Base-by-base conservation (phyloP, 306 rosid species). In the Castanea crenata region DNA sequence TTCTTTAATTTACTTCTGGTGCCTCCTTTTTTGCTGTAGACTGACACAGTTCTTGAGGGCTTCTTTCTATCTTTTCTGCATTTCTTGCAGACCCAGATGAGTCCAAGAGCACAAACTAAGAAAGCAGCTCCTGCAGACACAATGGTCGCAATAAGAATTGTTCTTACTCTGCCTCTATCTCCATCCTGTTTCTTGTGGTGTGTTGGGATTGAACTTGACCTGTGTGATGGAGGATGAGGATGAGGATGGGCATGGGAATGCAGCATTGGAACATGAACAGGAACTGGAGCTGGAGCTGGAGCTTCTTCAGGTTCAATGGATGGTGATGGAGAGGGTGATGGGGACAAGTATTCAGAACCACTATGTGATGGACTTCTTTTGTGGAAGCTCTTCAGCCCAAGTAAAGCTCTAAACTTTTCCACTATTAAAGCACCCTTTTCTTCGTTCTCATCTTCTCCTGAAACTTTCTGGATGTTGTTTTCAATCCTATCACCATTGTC, bases 331-430 rank as follows among this genome's bases (percentile, higher is more conserved):
- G 97, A 84, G 71, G 97, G 98, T 35, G 93, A 87, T 12, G 96
- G 92, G 0, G 93, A 78, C 49, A 85, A 84, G 76, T 69, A 38
- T 27, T 63, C 85, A 61, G 73, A 78, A 84, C 82, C 80, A 6
- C 73, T 77, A 64, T 78, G 82, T 32, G 79, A 81, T 12, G 83
- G 88, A 46, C 38, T 84, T 79, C 51, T 87, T 62, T 57, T 46
- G 82, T 79, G 84, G 80, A 86, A 83, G 78, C 88, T 92, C 77
- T 46, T 79, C n/a, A 93, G 80, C 13, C 98, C 94, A 72, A 93
- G 92, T 70, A 96, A 87, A 82, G 90, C 82, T 87, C 97, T 87
- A 76, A 96, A 81, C 83, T 85, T 91, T 54, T 96, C 92, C 63
- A 90, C 87, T 49, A 93, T 69, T 4, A 86, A 77, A 65, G 78